phyloP scores from a whole-genome alignment of 768 basidiomycete genomes.

The Pleurotus cornucopiae region DNA sequence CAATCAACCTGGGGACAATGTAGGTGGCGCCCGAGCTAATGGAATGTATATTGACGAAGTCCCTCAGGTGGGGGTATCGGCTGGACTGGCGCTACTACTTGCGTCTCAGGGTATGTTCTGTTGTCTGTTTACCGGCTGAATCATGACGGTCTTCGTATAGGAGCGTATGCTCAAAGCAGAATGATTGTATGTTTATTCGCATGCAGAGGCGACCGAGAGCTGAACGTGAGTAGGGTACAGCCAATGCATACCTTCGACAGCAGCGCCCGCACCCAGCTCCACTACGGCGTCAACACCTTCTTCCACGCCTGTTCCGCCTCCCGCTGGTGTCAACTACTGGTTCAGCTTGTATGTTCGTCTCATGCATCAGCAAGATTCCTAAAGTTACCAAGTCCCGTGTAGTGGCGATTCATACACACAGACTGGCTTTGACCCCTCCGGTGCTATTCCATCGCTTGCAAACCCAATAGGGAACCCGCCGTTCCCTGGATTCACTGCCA shows the following conservation, averaged over 20 bases:
- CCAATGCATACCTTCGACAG: constrained; percentile 31
- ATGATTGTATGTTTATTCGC: constrained; percentile 22
- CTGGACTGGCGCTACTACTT: constrained; percentile 39
- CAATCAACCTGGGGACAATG: constrained; percentile 20
- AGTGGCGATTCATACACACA: constrained; percentile 61
- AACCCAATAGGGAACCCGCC: constrained; percentile 53
- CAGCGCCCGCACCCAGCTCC: constrained; percentile 3
- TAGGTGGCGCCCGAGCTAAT: constrained; percentile 1
- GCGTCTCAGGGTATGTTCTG: constrained; percentile 30
- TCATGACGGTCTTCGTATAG: constrained; percentile 7
- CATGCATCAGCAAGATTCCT: background rate
- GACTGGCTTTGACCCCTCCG: constrained; percentile 42
- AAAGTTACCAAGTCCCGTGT: background rate
- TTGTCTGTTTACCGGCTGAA: background rate
- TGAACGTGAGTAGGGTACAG: constrained; percentile 27
- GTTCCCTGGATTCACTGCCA: constrained; percentile 50
- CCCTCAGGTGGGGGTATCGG: constrained; percentile 22
- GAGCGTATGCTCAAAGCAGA: constrained; percentile 18
- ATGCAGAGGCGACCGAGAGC: background rate
- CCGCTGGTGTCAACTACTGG: constrained; percentile 39
- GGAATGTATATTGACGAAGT: background rate
- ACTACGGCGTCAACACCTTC: constrained; percentile 15
- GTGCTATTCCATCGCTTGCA: constrained; percentile 35
- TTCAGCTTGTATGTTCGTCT: constrained; percentile 46
- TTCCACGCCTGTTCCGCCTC: constrained; percentile 15